A percentile compares a stretch with the other conserved stretches of the same genome.
phyloP scores from a whole-genome alignment of 176 grass and related monocot species.

The Eleusine indica region DNA sequence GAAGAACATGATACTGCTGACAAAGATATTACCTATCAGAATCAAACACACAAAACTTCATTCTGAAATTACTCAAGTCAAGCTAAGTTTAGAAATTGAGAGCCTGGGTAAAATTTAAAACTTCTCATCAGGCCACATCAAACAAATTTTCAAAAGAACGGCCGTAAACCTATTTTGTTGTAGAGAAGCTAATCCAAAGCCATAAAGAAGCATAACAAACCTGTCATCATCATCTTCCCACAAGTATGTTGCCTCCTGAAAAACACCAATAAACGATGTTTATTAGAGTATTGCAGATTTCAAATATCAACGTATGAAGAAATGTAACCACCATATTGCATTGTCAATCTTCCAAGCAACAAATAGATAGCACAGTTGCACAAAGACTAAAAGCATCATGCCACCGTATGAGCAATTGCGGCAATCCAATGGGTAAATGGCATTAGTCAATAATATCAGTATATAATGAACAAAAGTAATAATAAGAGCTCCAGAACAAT shows the following conservation, averaged over 20 bases:
- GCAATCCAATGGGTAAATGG: conserved; percentile 15
- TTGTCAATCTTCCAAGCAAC: conserved; percentile 19
- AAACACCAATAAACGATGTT: neutral
- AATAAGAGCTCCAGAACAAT: conserved; percentile 13
- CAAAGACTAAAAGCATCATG: neutral
- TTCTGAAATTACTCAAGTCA: neutral
- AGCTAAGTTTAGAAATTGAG: conserved; percentile 2
- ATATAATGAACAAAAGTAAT: neutral
- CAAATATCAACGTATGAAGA: conserved; percentile 30
- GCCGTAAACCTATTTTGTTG: neutral
- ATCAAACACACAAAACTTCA: neutral
- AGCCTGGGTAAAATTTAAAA: conserved; percentile 8
- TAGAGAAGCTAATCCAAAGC: conserved; percentile 13
- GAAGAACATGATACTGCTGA: conserved; percentile 7
- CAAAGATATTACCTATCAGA: conserved; percentile 8
- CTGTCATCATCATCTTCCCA: conserved; percentile 99
- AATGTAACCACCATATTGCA: conserved; percentile 21
- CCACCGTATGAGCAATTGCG: neutral
- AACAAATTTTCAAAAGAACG: conserved; percentile 10
- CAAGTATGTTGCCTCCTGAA: conserved; percentile 87
- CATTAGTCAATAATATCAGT: neutral
- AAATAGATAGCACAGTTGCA: conserved; percentile 1
- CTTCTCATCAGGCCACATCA: neutral
- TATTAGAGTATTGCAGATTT: neutral
- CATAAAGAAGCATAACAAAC: conserved; percentile 42